Evolutionary conservation across 164 flowering plant species (phyloP).

Genomic region (Stephania yunnanensis): DNA sequence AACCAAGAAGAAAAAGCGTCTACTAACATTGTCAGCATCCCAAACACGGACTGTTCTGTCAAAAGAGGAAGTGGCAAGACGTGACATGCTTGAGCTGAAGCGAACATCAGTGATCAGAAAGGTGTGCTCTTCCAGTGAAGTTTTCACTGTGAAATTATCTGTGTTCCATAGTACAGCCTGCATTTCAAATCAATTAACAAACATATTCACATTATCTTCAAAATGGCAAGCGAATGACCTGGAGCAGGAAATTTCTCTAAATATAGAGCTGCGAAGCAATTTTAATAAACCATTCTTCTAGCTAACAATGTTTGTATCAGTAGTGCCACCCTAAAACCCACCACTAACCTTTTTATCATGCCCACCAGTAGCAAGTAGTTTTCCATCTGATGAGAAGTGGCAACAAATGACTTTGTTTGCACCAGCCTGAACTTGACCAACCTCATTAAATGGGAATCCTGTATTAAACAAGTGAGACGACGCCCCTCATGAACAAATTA

Average conservation of each 20-base stretch:
- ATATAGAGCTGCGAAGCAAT: not conserved
- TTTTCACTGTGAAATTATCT: conserved; percentile 40
- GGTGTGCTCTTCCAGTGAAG: conserved; percentile 67
- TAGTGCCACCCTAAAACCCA: not conserved
- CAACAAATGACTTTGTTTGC: conserved; percentile 74
- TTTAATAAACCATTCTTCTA: not conserved
- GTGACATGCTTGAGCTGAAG: conserved; percentile 67
- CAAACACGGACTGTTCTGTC: conserved; percentile 81
- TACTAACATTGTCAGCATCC: conserved; percentile 75
- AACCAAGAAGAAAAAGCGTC: not conserved
- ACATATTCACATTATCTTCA: not conserved
- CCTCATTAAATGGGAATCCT: conserved; percentile 78
- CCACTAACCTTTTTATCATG: conserved; percentile 69
- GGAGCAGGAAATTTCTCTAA: conserved; percentile 3
- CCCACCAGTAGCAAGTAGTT: conserved; percentile 90
- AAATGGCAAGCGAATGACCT: not conserved
- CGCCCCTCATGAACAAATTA: conserved; percentile 10
- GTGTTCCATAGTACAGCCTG: conserved; percentile 78
- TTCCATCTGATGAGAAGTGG: conserved; percentile 97
- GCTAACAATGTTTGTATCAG: not conserved
- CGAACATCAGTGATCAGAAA: conserved; percentile 70
- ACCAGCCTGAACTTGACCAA: conserved; percentile 63
- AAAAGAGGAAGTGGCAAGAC: conserved; percentile 76
- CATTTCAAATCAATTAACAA: conserved; percentile 13
- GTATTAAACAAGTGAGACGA: conserved; percentile 6